A percentile compares a stretch with the other conserved stretches of the same genome.
phyloP scores from a whole-genome alignment of 805 yeast species.

The Debaryomyces maramus region DNA sequence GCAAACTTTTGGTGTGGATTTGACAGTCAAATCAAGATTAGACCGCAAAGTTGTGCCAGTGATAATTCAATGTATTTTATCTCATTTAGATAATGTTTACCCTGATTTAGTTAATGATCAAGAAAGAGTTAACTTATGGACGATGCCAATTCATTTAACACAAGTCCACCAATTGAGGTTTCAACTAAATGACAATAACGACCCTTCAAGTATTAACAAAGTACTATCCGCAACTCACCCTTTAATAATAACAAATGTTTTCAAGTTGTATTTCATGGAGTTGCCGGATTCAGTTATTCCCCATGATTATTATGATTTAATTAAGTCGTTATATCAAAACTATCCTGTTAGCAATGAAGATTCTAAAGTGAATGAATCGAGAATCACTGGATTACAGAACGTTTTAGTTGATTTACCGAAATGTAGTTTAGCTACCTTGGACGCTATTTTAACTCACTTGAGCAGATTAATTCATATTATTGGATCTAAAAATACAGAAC shows the following conservation, averaged over 20 bases:
- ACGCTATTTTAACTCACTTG: conserved; percentile 77
- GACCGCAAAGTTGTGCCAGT: conserved; percentile 75
- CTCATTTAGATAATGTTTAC: conserved; percentile 66
- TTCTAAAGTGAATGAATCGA: conserved; percentile 37
- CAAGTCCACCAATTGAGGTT: conserved; percentile 62
- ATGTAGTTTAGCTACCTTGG: conserved; percentile 74
- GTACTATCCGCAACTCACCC: conserved; percentile 46
- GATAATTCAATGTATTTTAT: conserved; percentile 60
- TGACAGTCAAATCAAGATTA: conserved; percentile 66
- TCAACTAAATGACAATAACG: conserved; percentile 43
- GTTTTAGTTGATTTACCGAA: conserved; percentile 67
- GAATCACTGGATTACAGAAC: conserved; percentile 65
- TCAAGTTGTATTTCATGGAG: conserved; percentile 74
- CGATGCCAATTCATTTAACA: conserved; percentile 58
- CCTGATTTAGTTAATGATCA: conserved; percentile 71
- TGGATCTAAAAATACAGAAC: conserved; percentile 40
- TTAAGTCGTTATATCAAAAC: conserved; percentile 61
- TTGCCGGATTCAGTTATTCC: conserved; percentile 78
- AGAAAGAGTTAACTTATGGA: conserved; percentile 68
- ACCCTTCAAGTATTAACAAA: conserved; percentile 29
- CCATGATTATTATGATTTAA: conserved; percentile 59
- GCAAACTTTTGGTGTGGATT: conserved; percentile 79
- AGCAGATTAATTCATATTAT: conserved; percentile 54
- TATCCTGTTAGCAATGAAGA: conserved; percentile 34
- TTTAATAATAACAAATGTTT: conserved; percentile 61